These are phyloP conservation scores for Eragrostis curvula DNA, from an alignment of 176 grass and related monocot genomes.

Conservation along the genomic window DNA sequence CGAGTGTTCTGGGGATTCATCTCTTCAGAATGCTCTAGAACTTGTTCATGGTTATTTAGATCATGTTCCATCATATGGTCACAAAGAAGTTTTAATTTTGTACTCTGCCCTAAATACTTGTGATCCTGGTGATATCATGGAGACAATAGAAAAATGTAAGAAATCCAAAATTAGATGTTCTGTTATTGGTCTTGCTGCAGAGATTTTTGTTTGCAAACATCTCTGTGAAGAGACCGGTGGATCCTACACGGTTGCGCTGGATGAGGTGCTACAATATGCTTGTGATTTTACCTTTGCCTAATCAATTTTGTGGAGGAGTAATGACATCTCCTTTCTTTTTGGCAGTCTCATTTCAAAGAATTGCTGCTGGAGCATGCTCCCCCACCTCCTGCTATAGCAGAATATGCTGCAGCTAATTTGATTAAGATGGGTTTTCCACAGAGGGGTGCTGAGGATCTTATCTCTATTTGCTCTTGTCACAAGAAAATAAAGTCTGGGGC, in stretches of 20 bases:
- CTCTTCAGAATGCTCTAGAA: conserved; percentile 92
- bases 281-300: conserved; percentile 38
- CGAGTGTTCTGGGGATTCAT: conserved; percentile 91
- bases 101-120: conserved; percentile 88
- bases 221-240: conserved; percentile 92
- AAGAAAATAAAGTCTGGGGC: conserved; percentile 83
- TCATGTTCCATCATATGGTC: conserved; percentile 89
- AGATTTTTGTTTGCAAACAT: conserved; percentile 97
- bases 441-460: conserved; percentile 91
- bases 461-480: conserved; percentile 98
- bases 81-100: conserved; percentile 87
- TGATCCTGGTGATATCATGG: conserved; percentile 93
- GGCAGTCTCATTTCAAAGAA: conserved; percentile 91
- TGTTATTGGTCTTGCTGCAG: conserved; percentile 86
- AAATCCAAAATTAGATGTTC: conserved; percentile 92
- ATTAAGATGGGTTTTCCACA: conserved; percentile 99
- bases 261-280: conserved; percentile 68
- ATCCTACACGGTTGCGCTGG: conserved; percentile 83
- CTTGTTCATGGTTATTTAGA: conserved; percentile 85
- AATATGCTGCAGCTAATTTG: conserved; percentile 95
- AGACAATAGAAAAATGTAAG: conserved; percentile 83
- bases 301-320: conserved; percentile 19
- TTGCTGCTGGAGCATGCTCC: conserved; percentile 92
- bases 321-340: conserved; percentile 48
- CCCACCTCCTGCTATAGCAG: conserved; percentile 91